Evolutionary conservation across 768 basidiomycete species (phyloP).

Genomic region (Lactifluus pinguis): DNA sequence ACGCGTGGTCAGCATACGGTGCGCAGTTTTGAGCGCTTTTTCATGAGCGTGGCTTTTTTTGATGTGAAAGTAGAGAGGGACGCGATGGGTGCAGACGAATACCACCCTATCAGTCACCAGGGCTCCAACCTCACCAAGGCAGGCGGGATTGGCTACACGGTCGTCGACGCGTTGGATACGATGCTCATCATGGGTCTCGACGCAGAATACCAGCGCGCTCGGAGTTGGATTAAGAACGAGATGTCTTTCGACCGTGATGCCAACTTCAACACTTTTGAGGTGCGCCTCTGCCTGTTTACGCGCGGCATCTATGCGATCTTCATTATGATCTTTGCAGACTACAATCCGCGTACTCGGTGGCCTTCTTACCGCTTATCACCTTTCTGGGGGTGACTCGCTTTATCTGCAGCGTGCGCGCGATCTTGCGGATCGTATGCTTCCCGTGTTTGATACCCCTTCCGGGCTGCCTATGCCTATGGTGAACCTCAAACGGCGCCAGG

Average conservation of each 20-base stretch:
- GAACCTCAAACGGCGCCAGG: conserved; percentile 57
- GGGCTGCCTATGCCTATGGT: conserved; percentile 76
- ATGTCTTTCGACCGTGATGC: conserved; percentile 73
- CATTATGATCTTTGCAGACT: conserved; percentile 40
- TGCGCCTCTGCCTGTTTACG: conserved; percentile 26
- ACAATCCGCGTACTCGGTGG: conserved; percentile 92
- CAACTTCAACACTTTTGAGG: conserved; percentile 86
- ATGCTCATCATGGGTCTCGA: conserved; percentile 78
- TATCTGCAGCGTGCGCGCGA: conserved; percentile 74
- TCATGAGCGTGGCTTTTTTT: conserved; percentile 16
- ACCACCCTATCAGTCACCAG: conserved; percentile 67
- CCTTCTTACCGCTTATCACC: conserved; percentile 75
- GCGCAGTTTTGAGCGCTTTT: conserved; percentile 19
- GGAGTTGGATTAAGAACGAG: conserved; percentile 63
- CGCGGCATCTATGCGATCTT: neutral
- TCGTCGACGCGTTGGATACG: conserved; percentile 82
- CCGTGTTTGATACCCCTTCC: conserved; percentile 71
- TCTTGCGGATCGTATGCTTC: conserved; percentile 77
- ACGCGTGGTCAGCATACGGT: conserved; percentile 87
- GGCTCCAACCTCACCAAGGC: conserved; percentile 73
- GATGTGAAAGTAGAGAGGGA: conserved; percentile 51
- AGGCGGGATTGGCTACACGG: conserved; percentile 80
- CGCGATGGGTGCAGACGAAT: conserved; percentile 90
- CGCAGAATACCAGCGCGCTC: conserved; percentile 69
- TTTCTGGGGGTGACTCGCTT: conserved; percentile 56